These are phyloP conservation scores for Paracoccidioides lutzii DNA, from an alignment of 2,329 filamentous ascomycete species.

Conservation along the genomic window DNA sequence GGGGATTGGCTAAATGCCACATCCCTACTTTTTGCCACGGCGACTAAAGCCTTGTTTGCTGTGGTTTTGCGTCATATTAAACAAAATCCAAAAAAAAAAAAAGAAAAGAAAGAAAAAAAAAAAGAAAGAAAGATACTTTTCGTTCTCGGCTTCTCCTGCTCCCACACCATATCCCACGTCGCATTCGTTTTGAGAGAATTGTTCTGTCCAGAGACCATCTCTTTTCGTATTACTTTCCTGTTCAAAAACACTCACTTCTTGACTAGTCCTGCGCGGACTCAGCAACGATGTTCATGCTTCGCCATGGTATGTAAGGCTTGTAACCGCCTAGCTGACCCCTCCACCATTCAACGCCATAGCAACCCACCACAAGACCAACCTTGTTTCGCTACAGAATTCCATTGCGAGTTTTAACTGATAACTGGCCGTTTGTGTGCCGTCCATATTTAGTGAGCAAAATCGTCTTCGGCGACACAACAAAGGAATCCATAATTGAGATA, in stretches of 20 bases:
- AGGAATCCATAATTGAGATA: constrained; percentile 88
- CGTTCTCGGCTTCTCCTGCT: background rate
- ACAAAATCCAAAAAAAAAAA: background rate
- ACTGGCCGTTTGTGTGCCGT: background rate
- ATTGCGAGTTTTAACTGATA: background rate
- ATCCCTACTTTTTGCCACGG: constrained; percentile 2
- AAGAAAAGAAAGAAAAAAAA: constrained; percentile 1
- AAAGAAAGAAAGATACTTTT: background rate
- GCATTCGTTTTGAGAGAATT: background rate
- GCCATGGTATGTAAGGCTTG: constrained; percentile 36
- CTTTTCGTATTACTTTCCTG: background rate
- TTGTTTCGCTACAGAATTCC: background rate
- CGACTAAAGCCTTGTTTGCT: constrained; percentile 1
- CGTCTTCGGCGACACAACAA: constrained; percentile 75
- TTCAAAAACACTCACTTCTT: background rate
- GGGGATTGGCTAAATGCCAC: constrained; percentile 5
- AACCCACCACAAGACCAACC: constrained; percentile 9
- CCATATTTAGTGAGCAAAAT: constrained; percentile 63
- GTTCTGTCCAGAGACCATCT: background rate
- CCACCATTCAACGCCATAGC: constrained; percentile 13
- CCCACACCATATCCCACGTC: background rate
- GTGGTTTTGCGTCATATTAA: constrained; percentile 1
- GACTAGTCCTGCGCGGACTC: background rate
- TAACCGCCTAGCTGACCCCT: constrained; percentile 14
- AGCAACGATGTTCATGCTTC: constrained; percentile 44